Conservation (phyloP, 306 rosid genomes). For the Argentina anserina region DNA sequence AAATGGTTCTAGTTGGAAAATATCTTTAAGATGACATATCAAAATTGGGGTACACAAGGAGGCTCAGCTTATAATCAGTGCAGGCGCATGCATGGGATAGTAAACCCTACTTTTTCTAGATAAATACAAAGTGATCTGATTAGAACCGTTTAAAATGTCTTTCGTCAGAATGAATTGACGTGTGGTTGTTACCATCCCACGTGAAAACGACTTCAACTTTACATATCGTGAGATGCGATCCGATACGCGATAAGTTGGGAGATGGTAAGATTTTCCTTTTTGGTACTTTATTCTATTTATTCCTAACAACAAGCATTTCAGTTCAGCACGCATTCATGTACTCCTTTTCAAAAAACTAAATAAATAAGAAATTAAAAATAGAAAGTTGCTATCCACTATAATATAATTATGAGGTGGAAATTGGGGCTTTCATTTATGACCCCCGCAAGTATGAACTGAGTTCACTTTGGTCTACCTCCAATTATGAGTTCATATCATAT, state of each 20-base stretch:
- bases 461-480: neutral
- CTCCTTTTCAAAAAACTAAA: neutral
- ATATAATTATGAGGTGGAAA: neutral
- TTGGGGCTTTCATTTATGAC: neutral
- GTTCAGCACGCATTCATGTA: constrained; percentile 2
- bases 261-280: neutral
- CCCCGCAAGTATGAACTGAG: neutral
- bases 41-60: no score
- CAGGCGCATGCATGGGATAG: constrained; percentile 32
- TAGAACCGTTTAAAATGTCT: constrained; percentile 66
- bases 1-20: no score
- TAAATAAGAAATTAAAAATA: neutral
- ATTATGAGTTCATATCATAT: no score
- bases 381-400: neutral
- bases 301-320: neutral
- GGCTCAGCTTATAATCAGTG: neutral
- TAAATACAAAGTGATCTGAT: constrained; percentile 61
- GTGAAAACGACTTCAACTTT: constrained; percentile 28
- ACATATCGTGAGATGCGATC: constrained; percentile 4
- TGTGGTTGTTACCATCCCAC: constrained; percentile 34
- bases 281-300: constrained; percentile 6
- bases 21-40: no score
- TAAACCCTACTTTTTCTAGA: constrained; percentile 25
- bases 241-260: neutral
- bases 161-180: constrained; percentile 64